Conservation (phyloP, 768 basidiomycete genomes). For the Rhizopogon vinicolor region DNA sequence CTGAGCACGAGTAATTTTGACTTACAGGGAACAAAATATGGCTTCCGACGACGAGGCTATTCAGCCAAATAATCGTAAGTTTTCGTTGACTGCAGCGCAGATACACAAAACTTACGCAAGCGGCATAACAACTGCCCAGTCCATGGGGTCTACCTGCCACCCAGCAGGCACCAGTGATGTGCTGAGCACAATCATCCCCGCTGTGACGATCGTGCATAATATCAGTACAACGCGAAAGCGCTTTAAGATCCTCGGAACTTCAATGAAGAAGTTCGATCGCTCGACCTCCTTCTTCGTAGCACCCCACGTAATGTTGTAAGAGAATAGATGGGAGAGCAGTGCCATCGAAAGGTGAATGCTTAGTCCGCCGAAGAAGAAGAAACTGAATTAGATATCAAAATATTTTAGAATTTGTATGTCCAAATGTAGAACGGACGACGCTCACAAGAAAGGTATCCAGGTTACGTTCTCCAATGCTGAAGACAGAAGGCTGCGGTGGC, state of each 20-base stretch:
- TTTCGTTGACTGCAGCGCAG: neutral
- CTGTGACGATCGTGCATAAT: constrained; percentile 45
- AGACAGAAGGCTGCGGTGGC: constrained; percentile 45
- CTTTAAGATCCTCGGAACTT: constrained; percentile 72
- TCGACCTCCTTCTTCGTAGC: constrained; percentile 67
- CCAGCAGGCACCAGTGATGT: constrained; percentile 49
- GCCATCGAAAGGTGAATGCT: constrained; percentile 65
- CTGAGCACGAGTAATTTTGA: constrained; percentile 10
- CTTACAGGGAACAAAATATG: constrained; percentile 75
- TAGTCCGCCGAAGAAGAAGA: constrained; percentile 77
- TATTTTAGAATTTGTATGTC: neutral
- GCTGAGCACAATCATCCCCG: constrained; percentile 53
- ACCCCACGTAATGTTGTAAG: constrained; percentile 53
- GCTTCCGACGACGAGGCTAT: constrained; percentile 53
- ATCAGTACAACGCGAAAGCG: constrained; percentile 69
- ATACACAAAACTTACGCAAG: constrained; percentile 50
- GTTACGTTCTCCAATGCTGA: constrained; percentile 54
- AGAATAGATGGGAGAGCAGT: constrained; percentile 66
- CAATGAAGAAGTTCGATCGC: constrained; percentile 78
- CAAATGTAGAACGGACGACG: constrained; percentile 6
- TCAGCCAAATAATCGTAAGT: neutral
- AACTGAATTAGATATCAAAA: constrained; percentile 33
- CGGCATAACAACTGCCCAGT: constrained; percentile 78
- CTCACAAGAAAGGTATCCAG: constrained; percentile 76
- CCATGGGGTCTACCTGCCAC: constrained; percentile 56